Conservation (phyloP, 805 yeast genomes). For the Hanseniaspora occidentalis region DNA sequence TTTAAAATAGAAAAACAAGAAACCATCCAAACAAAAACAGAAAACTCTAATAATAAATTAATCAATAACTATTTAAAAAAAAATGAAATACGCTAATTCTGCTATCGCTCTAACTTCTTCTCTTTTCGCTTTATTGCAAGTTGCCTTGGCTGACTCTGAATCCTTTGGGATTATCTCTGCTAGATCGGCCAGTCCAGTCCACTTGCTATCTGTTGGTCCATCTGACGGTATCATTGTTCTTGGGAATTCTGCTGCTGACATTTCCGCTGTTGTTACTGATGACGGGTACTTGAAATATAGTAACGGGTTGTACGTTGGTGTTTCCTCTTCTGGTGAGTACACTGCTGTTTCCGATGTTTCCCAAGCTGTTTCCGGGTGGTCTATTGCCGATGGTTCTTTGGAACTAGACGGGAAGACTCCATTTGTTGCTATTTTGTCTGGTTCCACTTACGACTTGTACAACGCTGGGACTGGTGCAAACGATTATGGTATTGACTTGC, state of each 20-base stretch:
- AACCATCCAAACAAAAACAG: background rate
- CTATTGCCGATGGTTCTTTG: slow-evolving; percentile 28
- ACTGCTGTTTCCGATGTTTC: slow-evolving; percentile 12
- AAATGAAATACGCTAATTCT: slow-evolving; percentile 1
- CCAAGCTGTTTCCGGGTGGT: slow-evolving; percentile 25
- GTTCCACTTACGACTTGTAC: slow-evolving; percentile 9
- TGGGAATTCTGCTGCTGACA: slow-evolving; percentile 5
- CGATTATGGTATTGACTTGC: slow-evolving; percentile 22
- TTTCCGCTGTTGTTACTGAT: slow-evolving; percentile 16
- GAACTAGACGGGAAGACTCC: too few relatives aligned
- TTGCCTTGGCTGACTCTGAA: slow-evolving; percentile 25
- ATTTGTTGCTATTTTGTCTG: slow-evolving; percentile 34
- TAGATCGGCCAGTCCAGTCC: slow-evolving; percentile 26
- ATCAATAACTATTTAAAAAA: background rate
- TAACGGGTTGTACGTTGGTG: slow-evolving; percentile 22
- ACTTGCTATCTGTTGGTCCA: slow-evolving; percentile 18
- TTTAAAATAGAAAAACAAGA: background rate
- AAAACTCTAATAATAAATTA: background rate
- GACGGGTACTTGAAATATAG: slow-evolving; percentile 22
- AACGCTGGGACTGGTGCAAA: slow-evolving; percentile 8
- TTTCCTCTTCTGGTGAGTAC: slow-evolving; percentile 10
- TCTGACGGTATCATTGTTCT: slow-evolving; percentile 12
- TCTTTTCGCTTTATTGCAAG: slow-evolving; percentile 15
- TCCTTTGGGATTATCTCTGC: slow-evolving; percentile 24
- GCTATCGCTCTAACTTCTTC: slow-evolving; percentile 1